Evolutionary conservation across 495 filamentous ascomycete genomes (phyloP).

Genomic region (Penicillium malachiteum): DNA sequence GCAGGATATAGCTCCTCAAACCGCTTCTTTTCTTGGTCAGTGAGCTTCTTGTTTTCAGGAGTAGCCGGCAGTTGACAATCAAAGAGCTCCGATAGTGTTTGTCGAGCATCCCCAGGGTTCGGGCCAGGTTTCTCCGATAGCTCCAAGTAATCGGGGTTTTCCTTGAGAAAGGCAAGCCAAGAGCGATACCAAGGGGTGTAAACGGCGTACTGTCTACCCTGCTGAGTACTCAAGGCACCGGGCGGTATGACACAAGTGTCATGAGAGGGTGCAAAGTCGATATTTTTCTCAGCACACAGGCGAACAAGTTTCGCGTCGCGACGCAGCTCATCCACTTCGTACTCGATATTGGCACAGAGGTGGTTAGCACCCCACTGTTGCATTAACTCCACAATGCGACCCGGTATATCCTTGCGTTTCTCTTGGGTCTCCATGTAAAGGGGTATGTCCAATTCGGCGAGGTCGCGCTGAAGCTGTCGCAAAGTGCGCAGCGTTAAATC

Average conservation of each 20-base stretch:
- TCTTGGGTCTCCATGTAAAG: conserved; percentile 72
- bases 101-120: conserved; percentile 58
- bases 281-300: conserved; percentile 55
- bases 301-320: conserved; percentile 68
- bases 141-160: conserved; percentile 63
- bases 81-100: conserved; percentile 60
- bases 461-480: conserved; percentile 60
- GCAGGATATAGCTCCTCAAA: conserved; percentile 68
- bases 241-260: conserved; percentile 84
- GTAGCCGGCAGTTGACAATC: conserved; percentile 58
- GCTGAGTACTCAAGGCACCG: conserved; percentile 59
- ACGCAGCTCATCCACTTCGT: conserved; percentile 61
- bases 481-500: conserved; percentile 78
- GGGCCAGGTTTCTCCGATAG: conserved; percentile 55
- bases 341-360: conserved; percentile 57
- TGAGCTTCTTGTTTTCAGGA: conserved; percentile 64
- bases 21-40: conserved; percentile 55
- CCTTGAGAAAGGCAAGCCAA: conserved; percentile 71
- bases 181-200: conserved; percentile 79
- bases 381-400: conserved; percentile 66
- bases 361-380: conserved; percentile 70
- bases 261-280: conserved; percentile 64
- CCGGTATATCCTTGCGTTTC: conserved; percentile 60
- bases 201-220: conserved; percentile 77
- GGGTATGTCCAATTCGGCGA: conserved; percentile 73